Conservation (phyloP, 75 land plant species). For the Pinus taeda region DNA sequence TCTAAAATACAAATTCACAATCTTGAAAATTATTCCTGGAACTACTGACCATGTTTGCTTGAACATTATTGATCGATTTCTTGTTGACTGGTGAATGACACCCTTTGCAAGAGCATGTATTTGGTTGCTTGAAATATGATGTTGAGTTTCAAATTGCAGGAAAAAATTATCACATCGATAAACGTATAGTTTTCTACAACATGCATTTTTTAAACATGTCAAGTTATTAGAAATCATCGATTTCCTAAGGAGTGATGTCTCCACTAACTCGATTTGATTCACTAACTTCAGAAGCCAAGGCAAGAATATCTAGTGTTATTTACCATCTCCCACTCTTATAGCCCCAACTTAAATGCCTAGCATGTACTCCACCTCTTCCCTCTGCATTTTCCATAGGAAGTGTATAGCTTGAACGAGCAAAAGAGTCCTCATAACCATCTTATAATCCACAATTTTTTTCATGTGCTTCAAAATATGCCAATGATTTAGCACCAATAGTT, state of each 20-base stretch:
- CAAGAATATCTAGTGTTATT: constrained; percentile 79
- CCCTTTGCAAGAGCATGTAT: too few relatives aligned
- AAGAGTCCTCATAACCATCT: constrained; percentile 45
- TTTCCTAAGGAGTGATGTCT: constrained; percentile 9
- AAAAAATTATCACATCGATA: too few relatives aligned
- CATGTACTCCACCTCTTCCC: constrained; percentile 42
- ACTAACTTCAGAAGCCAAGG: constrained; percentile 63
- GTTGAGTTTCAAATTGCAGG: too few relatives aligned
- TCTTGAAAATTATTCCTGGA: too few relatives aligned
- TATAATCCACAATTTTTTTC: constrained; percentile 37
- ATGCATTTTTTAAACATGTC: too few relatives aligned
- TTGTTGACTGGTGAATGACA: too few relatives aligned
- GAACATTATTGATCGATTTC: too few relatives aligned
- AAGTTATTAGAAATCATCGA: background rate
- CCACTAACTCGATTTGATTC: constrained; percentile 11
- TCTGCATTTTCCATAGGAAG: constrained; percentile 29
- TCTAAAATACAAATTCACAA: too few relatives aligned
- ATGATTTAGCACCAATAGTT: constrained; percentile 24
- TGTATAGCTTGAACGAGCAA: constrained; percentile 32
- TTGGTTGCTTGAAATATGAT: too few relatives aligned
- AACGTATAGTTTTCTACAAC: too few relatives aligned
- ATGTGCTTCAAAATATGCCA: constrained; percentile 37
- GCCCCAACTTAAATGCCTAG: constrained; percentile 93
- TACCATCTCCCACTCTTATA: constrained; percentile 95
- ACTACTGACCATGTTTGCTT: too few relatives aligned